phyloP scores from a whole-genome alignment of 495 filamentous ascomycete genomes.

The Cercophora samala region DNA sequence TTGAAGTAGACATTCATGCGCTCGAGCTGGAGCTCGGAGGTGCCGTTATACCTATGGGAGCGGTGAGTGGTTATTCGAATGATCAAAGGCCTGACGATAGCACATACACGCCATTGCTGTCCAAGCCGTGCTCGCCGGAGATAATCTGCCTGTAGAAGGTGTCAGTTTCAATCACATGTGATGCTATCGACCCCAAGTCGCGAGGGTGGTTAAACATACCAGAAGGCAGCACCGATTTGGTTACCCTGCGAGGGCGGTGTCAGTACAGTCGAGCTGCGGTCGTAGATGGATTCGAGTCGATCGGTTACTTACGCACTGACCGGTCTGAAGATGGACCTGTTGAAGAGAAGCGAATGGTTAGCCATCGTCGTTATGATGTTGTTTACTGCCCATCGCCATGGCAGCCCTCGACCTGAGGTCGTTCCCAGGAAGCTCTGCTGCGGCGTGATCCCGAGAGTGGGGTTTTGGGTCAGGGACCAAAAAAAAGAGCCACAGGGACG shows the following conservation, averaged over 20 bases:
- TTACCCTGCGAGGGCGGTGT: conserved; percentile 68
- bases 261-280: conserved; percentile 23
- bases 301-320: conserved; percentile 87
- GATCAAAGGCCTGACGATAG: conserved; percentile 6
- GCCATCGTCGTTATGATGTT: conserved; percentile 18
- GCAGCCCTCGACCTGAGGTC: conserved; percentile 13
- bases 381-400: conserved; percentile 20
- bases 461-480: conserved; percentile 32
- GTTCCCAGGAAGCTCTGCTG: conserved; percentile 1
- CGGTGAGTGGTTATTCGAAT: conserved; percentile 28
- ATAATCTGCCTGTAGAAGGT: conserved; percentile 65
- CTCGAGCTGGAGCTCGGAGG: conserved; percentile 98
- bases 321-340: conserved; percentile 99
- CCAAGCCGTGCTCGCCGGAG: conserved; percentile 98
- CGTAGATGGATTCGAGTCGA: conserved; percentile 21
- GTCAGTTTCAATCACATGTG: conserved; percentile 19
- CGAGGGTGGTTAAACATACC: conserved; percentile 44
- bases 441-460: conserved; percentile 32
- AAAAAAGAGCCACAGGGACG: conserved; percentile 54
- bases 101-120: conserved; percentile 74
- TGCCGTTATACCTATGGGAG: conserved; percentile 83
- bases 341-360: conserved; percentile 32
- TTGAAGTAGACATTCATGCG: conserved; percentile 99
- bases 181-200: not conserved
- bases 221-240: conserved; percentile 99